Conservation (phyloP, 352 stramenopile genomes). For the Phytophthora podocarpi region DNA sequence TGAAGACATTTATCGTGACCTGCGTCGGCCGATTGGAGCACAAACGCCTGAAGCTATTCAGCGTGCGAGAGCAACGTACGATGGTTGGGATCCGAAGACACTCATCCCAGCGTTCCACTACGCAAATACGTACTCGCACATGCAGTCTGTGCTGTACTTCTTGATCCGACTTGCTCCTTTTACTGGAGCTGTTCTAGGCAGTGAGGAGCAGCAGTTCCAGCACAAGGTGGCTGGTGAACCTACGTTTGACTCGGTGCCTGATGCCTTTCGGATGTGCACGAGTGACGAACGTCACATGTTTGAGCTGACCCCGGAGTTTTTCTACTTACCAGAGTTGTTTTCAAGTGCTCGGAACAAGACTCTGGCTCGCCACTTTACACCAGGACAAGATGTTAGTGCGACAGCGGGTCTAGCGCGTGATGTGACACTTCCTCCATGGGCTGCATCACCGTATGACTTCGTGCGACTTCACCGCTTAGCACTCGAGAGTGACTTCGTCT, state of each 20-base stretch:
- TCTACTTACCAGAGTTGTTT: constrained; percentile 78
- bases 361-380: constrained; percentile 40
- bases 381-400: constrained; percentile 45
- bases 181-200: constrained; percentile 51
- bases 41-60: constrained; percentile 58
- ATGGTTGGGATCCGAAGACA: constrained; percentile 45
- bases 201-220: constrained; percentile 39
- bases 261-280: constrained; percentile 62
- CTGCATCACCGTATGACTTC: constrained; percentile 95
- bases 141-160: constrained; percentile 78
- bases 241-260: constrained; percentile 66
- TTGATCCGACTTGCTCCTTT: constrained; percentile 75
- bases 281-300: constrained; percentile 64
- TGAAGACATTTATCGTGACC: constrained; percentile 93
- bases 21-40: constrained; percentile 97
- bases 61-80: constrained; percentile 52
- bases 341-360: constrained; percentile 72
- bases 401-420: constrained; percentile 68
- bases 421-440: constrained; percentile 96
- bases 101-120: constrained; percentile 80
- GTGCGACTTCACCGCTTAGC: constrained; percentile 95
- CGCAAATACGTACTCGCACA: constrained; percentile 70
- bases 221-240: constrained; percentile 41
- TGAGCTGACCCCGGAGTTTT: constrained; percentile 84
- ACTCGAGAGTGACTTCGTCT: constrained; percentile 98